Conservation (phyloP, 106 monocot species). For the Phalaenopsis aphrodite region DNA sequence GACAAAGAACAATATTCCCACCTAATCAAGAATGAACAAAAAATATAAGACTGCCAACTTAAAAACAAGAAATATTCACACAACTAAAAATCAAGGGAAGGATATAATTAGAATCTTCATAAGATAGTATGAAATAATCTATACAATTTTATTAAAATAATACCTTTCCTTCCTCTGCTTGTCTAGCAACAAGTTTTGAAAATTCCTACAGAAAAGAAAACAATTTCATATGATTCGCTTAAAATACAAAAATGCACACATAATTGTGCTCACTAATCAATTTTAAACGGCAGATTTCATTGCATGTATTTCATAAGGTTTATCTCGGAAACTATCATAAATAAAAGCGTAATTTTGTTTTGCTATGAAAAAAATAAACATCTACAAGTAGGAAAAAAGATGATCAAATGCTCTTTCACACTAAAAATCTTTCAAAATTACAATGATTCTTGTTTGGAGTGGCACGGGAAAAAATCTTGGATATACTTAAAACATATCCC, state of each 20-base stretch:
- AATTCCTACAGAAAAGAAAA: conserved; percentile 46
- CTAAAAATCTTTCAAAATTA: not conserved
- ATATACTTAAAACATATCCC: not conserved
- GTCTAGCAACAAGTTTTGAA: conserved; percentile 74
- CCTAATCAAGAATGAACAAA: not conserved
- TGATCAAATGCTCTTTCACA: not conserved
- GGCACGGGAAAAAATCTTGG: not conserved
- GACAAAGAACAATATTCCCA: not conserved
- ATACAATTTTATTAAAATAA: not conserved
- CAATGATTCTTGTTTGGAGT: not conserved
- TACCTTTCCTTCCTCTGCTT: conserved; percentile 95
- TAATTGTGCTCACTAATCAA: not conserved
- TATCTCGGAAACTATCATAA: not conserved
- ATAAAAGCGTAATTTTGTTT: not conserved
- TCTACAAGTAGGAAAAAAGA: not conserved
- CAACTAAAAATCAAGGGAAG: not conserved
- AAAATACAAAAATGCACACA: not conserved
- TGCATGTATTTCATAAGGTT: not conserved
- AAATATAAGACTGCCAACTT: no score
- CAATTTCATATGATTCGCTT: not conserved
- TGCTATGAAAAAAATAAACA: not conserved
- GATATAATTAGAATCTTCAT: not conserved
- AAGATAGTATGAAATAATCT: not conserved
- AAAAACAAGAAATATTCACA: not conserved
- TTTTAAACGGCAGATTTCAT: not conserved